These are phyloP conservation scores for Cylindrodendrum hubeiense DNA, from an alignment of 2,329 filamentous ascomycete genomes.

Conservation along the genomic window DNA sequence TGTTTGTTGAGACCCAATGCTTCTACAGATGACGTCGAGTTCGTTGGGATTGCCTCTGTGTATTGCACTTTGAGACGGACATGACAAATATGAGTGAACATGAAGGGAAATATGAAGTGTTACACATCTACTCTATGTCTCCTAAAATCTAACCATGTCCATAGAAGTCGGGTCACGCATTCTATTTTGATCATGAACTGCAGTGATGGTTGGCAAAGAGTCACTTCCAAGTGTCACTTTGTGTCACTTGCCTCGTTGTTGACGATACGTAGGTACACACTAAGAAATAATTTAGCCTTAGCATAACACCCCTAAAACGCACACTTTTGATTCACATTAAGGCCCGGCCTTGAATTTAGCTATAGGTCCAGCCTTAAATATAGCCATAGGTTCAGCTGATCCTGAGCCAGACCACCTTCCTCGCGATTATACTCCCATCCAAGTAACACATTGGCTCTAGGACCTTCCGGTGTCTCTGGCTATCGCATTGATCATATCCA, in stretches of 20 bases:
- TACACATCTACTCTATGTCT: background rate
- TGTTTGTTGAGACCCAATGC: background rate
- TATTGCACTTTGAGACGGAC: background rate
- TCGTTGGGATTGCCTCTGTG: background rate
- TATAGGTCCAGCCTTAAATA: no score
- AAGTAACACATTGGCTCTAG: no score
- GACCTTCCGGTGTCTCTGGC: no score
- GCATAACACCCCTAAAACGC: background rate
- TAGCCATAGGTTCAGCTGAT: background rate
- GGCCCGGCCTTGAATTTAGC: background rate
- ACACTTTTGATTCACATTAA: background rate
- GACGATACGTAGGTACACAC: background rate
- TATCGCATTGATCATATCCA: no score
- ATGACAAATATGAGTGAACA: background rate
- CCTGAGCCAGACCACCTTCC: background rate
- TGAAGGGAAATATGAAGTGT: background rate
- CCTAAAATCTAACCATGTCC: background rate
- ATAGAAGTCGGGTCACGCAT: no score
- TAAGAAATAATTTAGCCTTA: background rate
- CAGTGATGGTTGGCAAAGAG: background rate
- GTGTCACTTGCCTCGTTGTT: background rate
- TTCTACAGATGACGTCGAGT: background rate
- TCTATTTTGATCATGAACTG: background rate
- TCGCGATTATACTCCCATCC: no score
- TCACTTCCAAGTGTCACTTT: background rate